phyloP scores from a whole-genome alignment of 2,329 filamentous ascomycete species.

The Epichloe scottii region DNA sequence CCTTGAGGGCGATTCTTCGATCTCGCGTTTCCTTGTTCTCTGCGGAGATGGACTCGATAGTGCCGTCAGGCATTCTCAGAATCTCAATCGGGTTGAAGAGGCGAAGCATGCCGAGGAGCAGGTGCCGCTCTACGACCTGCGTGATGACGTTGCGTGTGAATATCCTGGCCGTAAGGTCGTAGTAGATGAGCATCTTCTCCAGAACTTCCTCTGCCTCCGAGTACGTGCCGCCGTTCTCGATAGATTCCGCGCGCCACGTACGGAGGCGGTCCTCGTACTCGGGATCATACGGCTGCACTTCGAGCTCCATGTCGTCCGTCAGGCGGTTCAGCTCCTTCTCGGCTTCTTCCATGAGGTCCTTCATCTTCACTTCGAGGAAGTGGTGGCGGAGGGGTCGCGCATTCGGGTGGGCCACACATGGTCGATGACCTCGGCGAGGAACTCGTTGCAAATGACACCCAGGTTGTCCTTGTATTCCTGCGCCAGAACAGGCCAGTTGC shows the following conservation, averaged over 20 bases:
- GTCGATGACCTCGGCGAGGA: conserved; percentile 37
- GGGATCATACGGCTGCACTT: conserved; percentile 40
- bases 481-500: conserved; percentile 38
- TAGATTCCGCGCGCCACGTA: conserved; percentile 31
- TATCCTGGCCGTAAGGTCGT: conserved; percentile 38
- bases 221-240: conserved; percentile 32
- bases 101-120: conserved; percentile 37
- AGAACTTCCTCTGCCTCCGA: conserved; percentile 39
- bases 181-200: conserved; percentile 45
- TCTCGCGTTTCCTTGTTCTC: conserved; percentile 42
- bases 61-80: conserved; percentile 30
- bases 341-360: conserved; percentile 31
- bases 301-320: conserved; percentile 38
- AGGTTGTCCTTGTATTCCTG: conserved; percentile 43
- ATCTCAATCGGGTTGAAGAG: conserved; percentile 41
- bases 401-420: conserved; percentile 38
- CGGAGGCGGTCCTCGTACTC: conserved; percentile 39
- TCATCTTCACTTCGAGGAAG: conserved; percentile 37
- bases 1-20: conserved; percentile 32
- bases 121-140: conserved; percentile 37
- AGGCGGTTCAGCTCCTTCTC: conserved; percentile 33
- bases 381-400: conserved; percentile 35
- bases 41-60: conserved; percentile 37
- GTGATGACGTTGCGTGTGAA: conserved; percentile 41
- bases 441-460: conserved; percentile 41